phyloP scores from a whole-genome alignment of 78 protist species.

The Isochrysis galbana region DNA sequence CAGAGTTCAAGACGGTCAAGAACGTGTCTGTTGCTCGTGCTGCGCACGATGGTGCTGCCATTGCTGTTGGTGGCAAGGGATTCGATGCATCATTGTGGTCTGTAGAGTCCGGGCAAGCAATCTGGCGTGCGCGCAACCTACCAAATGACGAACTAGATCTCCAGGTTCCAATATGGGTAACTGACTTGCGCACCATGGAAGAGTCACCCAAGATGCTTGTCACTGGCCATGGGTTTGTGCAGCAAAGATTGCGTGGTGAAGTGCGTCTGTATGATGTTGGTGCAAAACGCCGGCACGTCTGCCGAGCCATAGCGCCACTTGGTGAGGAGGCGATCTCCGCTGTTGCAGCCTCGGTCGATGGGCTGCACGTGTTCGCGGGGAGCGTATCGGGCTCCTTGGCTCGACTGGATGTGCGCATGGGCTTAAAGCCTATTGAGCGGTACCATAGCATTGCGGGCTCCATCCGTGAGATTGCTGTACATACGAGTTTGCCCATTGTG shows the following conservation, averaged over 20 bases:
- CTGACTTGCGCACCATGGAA: not conserved
- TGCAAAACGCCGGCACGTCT: not conserved
- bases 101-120: not conserved
- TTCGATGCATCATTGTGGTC: not conserved
- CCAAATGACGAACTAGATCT: not conserved
- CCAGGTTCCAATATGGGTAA: not conserved
- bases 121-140: not conserved
- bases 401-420: not conserved
- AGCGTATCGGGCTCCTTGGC: not conserved
- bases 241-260: not conserved
- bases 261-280: not conserved
- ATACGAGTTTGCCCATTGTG: not conserved
- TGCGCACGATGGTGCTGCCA: not conserved
- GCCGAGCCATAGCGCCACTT: not conserved
- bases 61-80: not conserved
- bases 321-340: not conserved
- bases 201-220: not conserved
- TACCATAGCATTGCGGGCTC: not conserved
- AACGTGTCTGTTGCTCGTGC: not conserved
- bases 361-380: not conserved
- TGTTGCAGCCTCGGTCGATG: not conserved
- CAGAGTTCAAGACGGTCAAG: not conserved
- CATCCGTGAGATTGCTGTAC: not conserved
- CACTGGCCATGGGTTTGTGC: not conserved
- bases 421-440: not conserved